Evolutionary conservation across 352 stramenopile species (phyloP), one percentile per base, ranked within the genome.

Genomic region (Phytophthora vignae): DNA sequence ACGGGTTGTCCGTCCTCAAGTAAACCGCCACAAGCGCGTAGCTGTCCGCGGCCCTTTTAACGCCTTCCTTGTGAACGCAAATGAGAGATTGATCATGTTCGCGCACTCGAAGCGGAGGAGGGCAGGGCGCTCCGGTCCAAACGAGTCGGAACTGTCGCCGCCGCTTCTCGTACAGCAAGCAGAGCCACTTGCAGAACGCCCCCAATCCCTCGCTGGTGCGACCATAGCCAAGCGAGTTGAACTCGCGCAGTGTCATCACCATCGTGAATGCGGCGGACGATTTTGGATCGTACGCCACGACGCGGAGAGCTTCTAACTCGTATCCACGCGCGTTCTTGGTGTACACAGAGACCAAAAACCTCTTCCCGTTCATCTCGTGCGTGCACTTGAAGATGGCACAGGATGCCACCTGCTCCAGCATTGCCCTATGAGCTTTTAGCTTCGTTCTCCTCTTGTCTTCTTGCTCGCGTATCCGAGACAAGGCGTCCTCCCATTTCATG

Each of bases 121-220:
- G 82, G 62, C 83, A 91, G 4, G 76, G 73, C 1, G 76, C 46
- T n/a, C 85, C 85, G 0, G 79, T 87, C 85, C 85, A 92, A 27
- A 90, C 65, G 3, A 92, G 68, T 7, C 83, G 80, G 22, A 87
- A 87, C 42, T 83, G 72, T 1, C 82, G 74, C 25, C 71, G 73
- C 5, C 85, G 70, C 27, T 81, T 83, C 42, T 91, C 83, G 48
- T 91, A 92, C 11, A 90, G 56, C 12, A 91, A 27, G 15, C 80
- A 90, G 2, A 92, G 61, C 79, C 80, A 91, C 38, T 87, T 84
- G 69, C 83, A 91, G 56, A 90, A 92, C 11, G 67, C 59, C 0
- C 49, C 54, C 2, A 91, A 42, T 1, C 83, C 85, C 4, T 82
- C 69, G 0, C 54, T 66, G 4, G 82, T 85, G 7, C 74, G 77